These are phyloP conservation scores for Trametes hirsuta DNA, from an alignment of 1,284 basidiomycete species.

Conservation along the genomic window DNA sequence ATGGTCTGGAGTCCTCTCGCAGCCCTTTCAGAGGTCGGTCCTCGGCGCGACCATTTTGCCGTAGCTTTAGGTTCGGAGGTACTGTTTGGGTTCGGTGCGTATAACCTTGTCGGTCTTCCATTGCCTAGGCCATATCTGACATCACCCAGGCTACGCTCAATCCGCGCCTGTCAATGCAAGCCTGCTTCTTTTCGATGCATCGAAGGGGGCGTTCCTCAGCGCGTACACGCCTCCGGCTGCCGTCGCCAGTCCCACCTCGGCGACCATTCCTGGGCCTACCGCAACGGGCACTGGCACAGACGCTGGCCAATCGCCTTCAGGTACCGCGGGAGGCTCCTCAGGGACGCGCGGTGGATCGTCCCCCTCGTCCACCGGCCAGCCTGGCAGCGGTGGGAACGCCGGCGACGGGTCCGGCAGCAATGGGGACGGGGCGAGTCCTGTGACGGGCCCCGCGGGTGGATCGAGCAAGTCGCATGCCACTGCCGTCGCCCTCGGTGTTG, in stretches of 20 bases:
- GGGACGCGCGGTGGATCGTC: slow-evolving; percentile 17
- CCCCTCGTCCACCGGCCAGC: slow-evolving; percentile 23
- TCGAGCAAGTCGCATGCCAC: slow-evolving; percentile 35
- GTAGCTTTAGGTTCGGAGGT: slow-evolving; percentile 62
- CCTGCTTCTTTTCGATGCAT: slow-evolving; percentile 57
- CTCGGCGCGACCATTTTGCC: slow-evolving; percentile 75
- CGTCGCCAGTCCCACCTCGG: slow-evolving; percentile 36
- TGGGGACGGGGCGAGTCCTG: slow-evolving; percentile 7
- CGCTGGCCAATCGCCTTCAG: slow-evolving; percentile 18
- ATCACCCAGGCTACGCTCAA: slow-evolving; percentile 55
- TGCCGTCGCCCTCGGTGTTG: slow-evolving; percentile 59
- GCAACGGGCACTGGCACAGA: slow-evolving; percentile 19
- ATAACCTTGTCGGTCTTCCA: slow-evolving; percentile 5
- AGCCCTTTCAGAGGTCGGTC: slow-evolving; percentile 56
- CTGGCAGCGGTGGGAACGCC: slow-evolving; percentile 20
- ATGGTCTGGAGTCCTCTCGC: slow-evolving; percentile 60
- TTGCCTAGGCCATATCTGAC: slow-evolving; percentile 11
- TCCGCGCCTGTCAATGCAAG: slow-evolving; percentile 46
- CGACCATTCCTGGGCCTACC: slow-evolving; percentile 43
- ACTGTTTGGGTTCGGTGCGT: slow-evolving; percentile 80
- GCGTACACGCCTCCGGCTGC: slow-evolving; percentile 46
- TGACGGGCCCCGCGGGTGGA: slow-evolving; percentile 20
- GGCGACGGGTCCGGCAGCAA: slow-evolving; percentile 19
- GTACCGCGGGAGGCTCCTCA: slow-evolving; percentile 5
- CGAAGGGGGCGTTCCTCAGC: slow-evolving; percentile 40